Percentiles rank a stretch among this genome's conserved stretches.
phyloP scores from a whole-genome alignment of 495 filamentous ascomycete genomes.

The Neurospora sp. region DNA sequence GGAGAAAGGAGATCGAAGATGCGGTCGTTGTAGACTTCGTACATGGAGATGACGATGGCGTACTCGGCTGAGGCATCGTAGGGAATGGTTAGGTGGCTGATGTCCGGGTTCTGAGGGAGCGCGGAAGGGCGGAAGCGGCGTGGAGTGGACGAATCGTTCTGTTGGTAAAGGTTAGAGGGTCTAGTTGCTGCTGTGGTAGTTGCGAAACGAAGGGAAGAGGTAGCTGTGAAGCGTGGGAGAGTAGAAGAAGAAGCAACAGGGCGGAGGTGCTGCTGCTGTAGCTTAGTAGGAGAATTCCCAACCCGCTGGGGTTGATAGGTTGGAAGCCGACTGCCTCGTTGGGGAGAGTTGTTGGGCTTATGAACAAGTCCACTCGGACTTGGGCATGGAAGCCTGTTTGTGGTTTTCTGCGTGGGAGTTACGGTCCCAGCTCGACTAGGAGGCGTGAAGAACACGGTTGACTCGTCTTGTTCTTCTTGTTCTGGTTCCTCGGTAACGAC shows the following conservation, averaged over 20 bases:
- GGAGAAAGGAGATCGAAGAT: constrained; percentile 85
- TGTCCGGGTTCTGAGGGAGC: constrained; percentile 62
- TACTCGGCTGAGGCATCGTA: constrained; percentile 70
- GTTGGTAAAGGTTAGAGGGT: constrained; percentile 6
- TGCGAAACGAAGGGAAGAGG: neutral
- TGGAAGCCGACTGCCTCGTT: neutral
- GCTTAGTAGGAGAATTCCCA: neutral
- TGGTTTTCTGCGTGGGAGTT: neutral
- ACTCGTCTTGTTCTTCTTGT: neutral
- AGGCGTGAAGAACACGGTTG: neutral
- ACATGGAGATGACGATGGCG: constrained; percentile 88
- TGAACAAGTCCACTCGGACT: neutral
- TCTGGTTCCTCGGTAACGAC: neutral
- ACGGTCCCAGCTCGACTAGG: neutral
- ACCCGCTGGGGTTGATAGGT: neutral
- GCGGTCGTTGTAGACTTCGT: constrained; percentile 97
- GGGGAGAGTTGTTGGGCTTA: neutral
- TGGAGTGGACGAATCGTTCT: constrained; percentile 31
- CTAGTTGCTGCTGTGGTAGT: neutral
- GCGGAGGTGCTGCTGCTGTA: neutral
- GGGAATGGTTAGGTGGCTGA: constrained; percentile 56
- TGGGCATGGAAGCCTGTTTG: neutral
- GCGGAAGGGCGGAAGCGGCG: constrained; percentile 50
- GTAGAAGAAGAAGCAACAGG: neutral
- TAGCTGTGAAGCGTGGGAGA: neutral